A percentile compares a stretch with the other conserved stretches of the same genome.
phyloP scores from a whole-genome alignment of 495 filamentous ascomycete species.

The Penicillium roqueforti region DNA sequence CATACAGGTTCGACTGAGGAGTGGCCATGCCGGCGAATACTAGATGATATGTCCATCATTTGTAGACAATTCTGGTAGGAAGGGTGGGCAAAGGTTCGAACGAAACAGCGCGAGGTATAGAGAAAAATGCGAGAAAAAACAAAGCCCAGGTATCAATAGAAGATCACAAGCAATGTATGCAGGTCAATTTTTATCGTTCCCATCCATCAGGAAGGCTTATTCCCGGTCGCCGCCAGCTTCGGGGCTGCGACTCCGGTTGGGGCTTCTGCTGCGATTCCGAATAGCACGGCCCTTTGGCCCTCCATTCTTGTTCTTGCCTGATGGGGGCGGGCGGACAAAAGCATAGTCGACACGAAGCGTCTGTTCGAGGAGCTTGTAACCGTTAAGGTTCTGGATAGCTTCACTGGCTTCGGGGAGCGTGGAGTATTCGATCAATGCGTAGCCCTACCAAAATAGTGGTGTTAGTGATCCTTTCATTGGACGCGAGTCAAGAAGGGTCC shows the following conservation, averaged over 20 bases:
- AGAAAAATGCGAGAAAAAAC: constrained; percentile 5
- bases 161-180: neutral
- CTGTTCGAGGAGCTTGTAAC: constrained; percentile 84
- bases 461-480: constrained; percentile 11
- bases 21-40: constrained; percentile 12
- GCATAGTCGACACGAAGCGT: constrained; percentile 91
- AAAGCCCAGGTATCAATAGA: constrained; percentile 17
- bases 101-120: constrained; percentile 2
- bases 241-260: constrained; percentile 58
- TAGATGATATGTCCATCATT: constrained; percentile 8
- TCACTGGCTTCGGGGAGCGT: constrained; percentile 80
- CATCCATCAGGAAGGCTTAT: constrained; percentile 15
- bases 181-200: constrained; percentile 1
- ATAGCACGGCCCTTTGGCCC: constrained; percentile 46
- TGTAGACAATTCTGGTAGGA: constrained; percentile 7
- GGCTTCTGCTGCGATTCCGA: constrained; percentile 52
- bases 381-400: constrained; percentile 80
- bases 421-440: constrained; percentile 89
- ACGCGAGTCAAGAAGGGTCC: neutral
- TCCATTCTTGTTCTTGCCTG: constrained; percentile 53
- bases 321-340: constrained; percentile 89
- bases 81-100: neutral
- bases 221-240: constrained; percentile 38
- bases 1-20: neutral
- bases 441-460: constrained; percentile 55